Evolutionary conservation across 2,329 filamentous ascomycete genomes (phyloP).

Genomic region (Claviceps sp.): DNA sequence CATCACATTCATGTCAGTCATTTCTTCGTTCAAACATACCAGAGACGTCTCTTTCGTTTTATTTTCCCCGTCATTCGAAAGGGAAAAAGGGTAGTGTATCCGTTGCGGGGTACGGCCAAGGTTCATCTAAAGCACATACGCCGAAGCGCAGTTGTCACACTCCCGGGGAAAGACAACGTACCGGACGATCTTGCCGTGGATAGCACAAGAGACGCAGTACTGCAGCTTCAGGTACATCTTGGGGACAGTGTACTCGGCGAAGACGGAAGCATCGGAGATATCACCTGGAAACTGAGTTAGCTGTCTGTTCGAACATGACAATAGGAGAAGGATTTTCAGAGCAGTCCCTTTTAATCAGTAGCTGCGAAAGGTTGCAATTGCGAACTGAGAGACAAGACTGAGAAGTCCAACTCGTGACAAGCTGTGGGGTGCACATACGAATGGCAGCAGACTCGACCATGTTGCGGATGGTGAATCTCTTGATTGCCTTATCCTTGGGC

Average conservation of each 20-base stretch:
- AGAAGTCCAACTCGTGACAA: no score
- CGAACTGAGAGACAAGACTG: neutral
- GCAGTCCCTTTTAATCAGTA: neutral
- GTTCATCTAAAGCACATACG: conserved; percentile 43
- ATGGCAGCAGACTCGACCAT: conserved; percentile 99
- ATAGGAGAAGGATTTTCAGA: neutral
- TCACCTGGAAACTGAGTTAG: conserved; percentile 53
- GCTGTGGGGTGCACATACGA: conserved; percentile 52
- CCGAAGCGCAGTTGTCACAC: conserved; percentile 42
- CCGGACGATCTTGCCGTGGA: conserved; percentile 99
- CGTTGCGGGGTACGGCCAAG: conserved; percentile 37
- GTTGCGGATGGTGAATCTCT: conserved; percentile 99
- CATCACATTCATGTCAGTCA: conserved; percentile 9
- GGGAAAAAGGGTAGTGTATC: conserved; percentile 17
- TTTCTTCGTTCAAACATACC: conserved; percentile 16
- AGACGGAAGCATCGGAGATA: conserved; percentile 99
- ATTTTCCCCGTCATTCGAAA: neutral
- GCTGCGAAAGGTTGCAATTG: neutral
- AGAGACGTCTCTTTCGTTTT: neutral
- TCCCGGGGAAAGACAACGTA: conserved; percentile 53
- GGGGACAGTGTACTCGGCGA: conserved; percentile 97
- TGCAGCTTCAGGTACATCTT: conserved; percentile 99
- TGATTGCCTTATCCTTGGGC: conserved; percentile 99
- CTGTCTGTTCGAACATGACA: neutral
- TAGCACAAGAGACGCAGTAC: conserved; percentile 99